Conservation (phyloP, 1,284 basidiomycete species). For the Puccinia horiana region DNA sequence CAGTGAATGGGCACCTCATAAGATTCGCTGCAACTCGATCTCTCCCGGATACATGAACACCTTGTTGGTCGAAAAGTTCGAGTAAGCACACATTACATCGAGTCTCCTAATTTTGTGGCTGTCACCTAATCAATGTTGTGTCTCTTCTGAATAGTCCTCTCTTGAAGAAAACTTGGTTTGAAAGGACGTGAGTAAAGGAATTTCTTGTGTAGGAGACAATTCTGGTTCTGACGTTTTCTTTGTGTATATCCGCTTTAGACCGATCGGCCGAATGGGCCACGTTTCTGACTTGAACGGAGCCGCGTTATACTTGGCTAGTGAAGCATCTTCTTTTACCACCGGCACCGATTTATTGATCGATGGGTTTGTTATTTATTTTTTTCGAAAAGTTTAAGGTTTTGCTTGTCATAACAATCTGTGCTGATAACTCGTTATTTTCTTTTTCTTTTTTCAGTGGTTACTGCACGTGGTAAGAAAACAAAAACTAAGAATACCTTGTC, state of each 20-base stretch:
- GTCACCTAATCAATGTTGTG: neutral
- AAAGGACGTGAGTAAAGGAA: conserved; percentile 40
- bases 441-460: conserved; percentile 14
- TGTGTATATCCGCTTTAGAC: conserved; percentile 20
- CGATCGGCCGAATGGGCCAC: conserved; percentile 43
- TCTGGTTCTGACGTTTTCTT: no score
- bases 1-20: conserved; percentile 48
- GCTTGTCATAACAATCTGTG: no score
- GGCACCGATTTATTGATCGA: conserved; percentile 41
- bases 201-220: neutral
- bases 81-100: conserved; percentile 9
- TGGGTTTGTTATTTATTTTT: conserved; percentile 15
- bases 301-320: conserved; percentile 43
- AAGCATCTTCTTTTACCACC: conserved; percentile 41
- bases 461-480: conserved; percentile 26
- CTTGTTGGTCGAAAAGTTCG: conserved; percentile 50
- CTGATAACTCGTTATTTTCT: neutral
- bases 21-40: conserved; percentile 48
- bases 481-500: neutral
- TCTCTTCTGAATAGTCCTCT: conserved; percentile 18
- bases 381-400: no score
- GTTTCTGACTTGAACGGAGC: conserved; percentile 47
- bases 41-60: conserved; percentile 50
- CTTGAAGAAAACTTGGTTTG: conserved; percentile 50
- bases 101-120: neutral